Evolutionary conservation across 2,329 filamentous ascomycete genomes (phyloP).

Genomic region (Metarhizium guizhouense): DNA sequence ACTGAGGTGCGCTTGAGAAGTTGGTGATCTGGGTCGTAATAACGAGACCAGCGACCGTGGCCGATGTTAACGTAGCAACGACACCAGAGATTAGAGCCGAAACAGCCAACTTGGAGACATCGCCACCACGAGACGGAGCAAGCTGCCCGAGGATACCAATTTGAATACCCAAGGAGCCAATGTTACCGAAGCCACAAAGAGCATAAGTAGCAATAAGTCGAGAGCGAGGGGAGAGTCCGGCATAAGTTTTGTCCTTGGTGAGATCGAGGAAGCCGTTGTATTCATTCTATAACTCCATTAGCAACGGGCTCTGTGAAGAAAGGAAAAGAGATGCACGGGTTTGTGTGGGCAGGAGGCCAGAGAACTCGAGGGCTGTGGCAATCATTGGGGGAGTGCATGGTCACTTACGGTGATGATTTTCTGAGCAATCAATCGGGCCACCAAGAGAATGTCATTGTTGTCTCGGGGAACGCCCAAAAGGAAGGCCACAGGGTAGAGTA

Average conservation of each 20-base stretch:
- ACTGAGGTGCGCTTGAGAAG: constrained; percentile 4
- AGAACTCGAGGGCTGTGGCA: no score
- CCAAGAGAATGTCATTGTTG: constrained; percentile 57
- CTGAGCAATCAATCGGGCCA: constrained; percentile 70
- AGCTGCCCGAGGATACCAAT: constrained; percentile 82
- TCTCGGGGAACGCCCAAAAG: constrained; percentile 67
- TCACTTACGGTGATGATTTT: constrained; percentile 65
- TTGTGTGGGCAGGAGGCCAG: no score
- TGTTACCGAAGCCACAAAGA: constrained; percentile 76
- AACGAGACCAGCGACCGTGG: constrained; percentile 68
- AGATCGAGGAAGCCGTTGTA: constrained; percentile 63
- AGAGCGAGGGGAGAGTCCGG: constrained; percentile 56
- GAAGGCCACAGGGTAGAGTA: constrained; percentile 72
- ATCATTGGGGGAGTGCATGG: not conserved
- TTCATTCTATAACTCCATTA: constrained; percentile 48
- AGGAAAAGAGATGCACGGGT: no score
- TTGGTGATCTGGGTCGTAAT: constrained; percentile 40
- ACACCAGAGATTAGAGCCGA: constrained; percentile 73
- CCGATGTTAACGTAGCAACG: constrained; percentile 69
- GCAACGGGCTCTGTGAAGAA: not conserved
- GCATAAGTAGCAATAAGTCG: constrained; percentile 79
- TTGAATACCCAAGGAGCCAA: constrained; percentile 80
- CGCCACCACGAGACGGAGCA: constrained; percentile 62
- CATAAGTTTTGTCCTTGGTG: constrained; percentile 49
- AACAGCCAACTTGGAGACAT: constrained; percentile 67